These are phyloP conservation scores for Pontederia crassipes DNA, from an alignment of 176 grass and related monocot genomes.

Conservation along the genomic window DNA sequence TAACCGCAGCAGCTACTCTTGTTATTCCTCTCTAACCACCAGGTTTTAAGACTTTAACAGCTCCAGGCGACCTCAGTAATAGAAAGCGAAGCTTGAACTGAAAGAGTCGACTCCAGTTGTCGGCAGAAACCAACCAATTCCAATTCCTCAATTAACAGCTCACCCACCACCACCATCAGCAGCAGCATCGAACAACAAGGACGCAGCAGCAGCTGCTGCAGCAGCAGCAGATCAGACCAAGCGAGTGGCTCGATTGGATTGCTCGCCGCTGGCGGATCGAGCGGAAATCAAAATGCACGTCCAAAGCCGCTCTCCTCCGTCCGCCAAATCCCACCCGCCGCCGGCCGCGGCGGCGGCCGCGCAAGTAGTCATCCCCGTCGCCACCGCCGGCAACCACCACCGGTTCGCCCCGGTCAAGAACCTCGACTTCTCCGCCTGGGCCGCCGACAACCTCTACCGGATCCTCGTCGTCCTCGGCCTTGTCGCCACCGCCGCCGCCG, in stretches of 20 bases:
- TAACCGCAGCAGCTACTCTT: too few species aligned
- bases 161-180: neutral
- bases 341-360: slow-evolving; percentile 8
- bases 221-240: neutral
- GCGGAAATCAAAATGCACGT: slow-evolving; percentile 48
- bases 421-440: slow-evolving; percentile 82
- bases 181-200: neutral
- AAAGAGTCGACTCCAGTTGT: slow-evolving; percentile 34
- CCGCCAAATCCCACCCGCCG: slow-evolving; percentile 1
- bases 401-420: slow-evolving; percentile 58
- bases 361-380: neutral
- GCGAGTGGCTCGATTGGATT: too few species aligned
- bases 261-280: slow-evolving; percentile 16
- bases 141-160: slow-evolving; percentile 22
- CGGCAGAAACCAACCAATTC: slow-evolving; percentile 33
- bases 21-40: too few species aligned
- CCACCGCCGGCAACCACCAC: slow-evolving; percentile 10
- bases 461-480: slow-evolving; percentile 55
- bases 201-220: too few species aligned
- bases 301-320: slow-evolving; percentile 37
- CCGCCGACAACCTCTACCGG: slow-evolving; percentile 71
- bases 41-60: too few species aligned
- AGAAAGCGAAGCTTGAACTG: slow-evolving; percentile 40
- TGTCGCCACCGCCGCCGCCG: slow-evolving; percentile 46
- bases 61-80: too few species aligned